phyloP scores from a whole-genome alignment of 2,329 filamentous ascomycete genomes.

The Balansia obtecta region DNA sequence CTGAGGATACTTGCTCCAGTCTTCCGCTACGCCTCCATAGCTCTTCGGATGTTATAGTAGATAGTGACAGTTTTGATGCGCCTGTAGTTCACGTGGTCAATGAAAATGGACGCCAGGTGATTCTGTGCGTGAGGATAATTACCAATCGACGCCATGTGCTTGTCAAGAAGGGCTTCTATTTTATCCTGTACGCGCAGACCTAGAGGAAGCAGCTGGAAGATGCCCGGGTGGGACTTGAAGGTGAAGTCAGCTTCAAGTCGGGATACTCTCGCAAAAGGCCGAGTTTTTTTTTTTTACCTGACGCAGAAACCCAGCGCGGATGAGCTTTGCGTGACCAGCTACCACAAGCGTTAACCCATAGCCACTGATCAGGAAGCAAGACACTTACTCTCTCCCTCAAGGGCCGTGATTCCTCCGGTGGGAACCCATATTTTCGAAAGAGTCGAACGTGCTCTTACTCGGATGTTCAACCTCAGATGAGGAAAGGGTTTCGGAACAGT shows the following conservation, averaged over 20 bases:
- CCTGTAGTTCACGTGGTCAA: constrained; percentile 26
- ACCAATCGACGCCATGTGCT: constrained; percentile 73
- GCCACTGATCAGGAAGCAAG: background rate
- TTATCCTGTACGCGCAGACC: constrained; percentile 83
- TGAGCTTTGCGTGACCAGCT: constrained; percentile 55
- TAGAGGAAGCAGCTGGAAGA: constrained; percentile 85
- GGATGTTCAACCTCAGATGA: constrained; percentile 3
- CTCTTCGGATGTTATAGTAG: constrained; percentile 71
- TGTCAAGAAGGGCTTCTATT: constrained; percentile 72
- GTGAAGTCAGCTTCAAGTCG: background rate
- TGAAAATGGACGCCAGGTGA: background rate
- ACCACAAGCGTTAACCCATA: constrained; percentile 10
- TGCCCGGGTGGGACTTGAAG: constrained; percentile 65
- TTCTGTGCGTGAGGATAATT: constrained; percentile 7
- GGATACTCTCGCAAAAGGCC: background rate
- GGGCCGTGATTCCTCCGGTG: constrained; percentile 52
- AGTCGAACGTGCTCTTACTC: constrained; percentile 15
- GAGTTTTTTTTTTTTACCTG: constrained; percentile 38
- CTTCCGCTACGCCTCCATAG: constrained; percentile 80
- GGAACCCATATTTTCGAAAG: constrained; percentile 72
- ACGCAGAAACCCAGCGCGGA: constrained; percentile 61
- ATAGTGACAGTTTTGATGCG: constrained; percentile 71
- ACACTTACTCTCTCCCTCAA: constrained; percentile 38
- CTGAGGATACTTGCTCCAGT: constrained; percentile 56
- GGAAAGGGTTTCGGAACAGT: constrained; percentile 13